These are phyloP conservation scores for Alternaria solani DNA, from an alignment of 2,329 filamentous ascomycete genomes.

Conservation along the genomic window DNA sequence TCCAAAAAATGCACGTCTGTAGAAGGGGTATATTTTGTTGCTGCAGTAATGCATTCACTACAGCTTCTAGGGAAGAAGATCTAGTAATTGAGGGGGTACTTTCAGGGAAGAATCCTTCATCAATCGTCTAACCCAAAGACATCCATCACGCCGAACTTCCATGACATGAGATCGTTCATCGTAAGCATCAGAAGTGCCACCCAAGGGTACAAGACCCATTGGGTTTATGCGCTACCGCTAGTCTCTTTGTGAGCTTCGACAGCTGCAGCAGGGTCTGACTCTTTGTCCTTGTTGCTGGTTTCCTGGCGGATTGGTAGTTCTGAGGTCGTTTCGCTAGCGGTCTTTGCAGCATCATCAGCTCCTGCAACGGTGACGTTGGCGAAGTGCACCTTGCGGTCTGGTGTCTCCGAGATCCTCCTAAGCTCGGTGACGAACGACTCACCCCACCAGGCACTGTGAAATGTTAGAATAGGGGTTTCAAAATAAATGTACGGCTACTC, in stretches of 20 bases:
- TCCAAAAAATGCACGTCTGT: not conserved
- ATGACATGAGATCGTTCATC: conserved; percentile 21
- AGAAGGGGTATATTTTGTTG: conserved; percentile 15
- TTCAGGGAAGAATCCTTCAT: conserved; percentile 6
- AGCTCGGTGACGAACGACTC: conserved; percentile 90
- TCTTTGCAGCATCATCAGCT: conserved; percentile 8
- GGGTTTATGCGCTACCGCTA: conserved; percentile 1
- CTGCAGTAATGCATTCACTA: conserved; percentile 7
- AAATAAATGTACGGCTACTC: conserved; percentile 10
- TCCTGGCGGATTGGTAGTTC: conserved; percentile 4
- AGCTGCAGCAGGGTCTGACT: conserved; percentile 22
- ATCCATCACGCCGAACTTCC: conserved; percentile 25
- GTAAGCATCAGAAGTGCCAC: conserved; percentile 5
- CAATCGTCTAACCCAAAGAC: conserved; percentile 14
- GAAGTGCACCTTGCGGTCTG: conserved; percentile 57
- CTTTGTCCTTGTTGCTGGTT: conserved; percentile 22
- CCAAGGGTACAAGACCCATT: conserved; percentile 4
- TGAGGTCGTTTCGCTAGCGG: conserved; percentile 1
- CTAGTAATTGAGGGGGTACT: conserved; percentile 14
- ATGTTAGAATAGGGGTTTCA: conserved; percentile 25
- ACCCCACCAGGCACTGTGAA: conserved; percentile 87
- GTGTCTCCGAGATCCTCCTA: conserved; percentile 63
- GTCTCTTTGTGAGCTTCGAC: conserved; percentile 14
- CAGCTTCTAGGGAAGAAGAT: conserved; percentile 14
- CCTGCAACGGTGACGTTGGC: conserved; percentile 19